Percentiles rank a stretch among this genome's conserved stretches.
Evolutionary conservation across 805 yeast genomes (phyloP).

Genomic region (Kregervanrija fluxuum): DNA sequence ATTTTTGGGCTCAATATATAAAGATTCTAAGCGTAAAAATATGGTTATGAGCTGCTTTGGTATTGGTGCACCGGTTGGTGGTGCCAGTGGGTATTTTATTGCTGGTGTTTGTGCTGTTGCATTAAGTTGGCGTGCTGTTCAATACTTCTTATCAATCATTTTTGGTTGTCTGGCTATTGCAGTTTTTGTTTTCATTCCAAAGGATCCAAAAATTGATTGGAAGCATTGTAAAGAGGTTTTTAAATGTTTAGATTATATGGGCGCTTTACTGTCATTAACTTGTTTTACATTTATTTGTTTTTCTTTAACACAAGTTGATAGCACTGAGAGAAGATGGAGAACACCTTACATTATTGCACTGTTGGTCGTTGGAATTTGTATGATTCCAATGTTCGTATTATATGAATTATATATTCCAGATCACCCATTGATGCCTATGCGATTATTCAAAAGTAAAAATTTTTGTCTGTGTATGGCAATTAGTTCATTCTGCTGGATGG

Average conservation of each 20-base stretch:
- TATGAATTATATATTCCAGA: slow-evolving; percentile 34
- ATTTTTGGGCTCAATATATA: slow-evolving; percentile 34
- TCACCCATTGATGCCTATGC: slow-evolving; percentile 43
- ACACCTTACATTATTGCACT: slow-evolving; percentile 40
- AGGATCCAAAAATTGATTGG: slow-evolving; percentile 26
- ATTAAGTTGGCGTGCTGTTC: slow-evolving; percentile 35
- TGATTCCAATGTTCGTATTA: slow-evolving; percentile 28
- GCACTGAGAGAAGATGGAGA: slow-evolving; percentile 35
- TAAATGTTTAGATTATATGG: slow-evolving; percentile 32
- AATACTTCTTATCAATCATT: slow-evolving; percentile 34
- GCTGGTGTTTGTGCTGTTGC: slow-evolving; percentile 38
- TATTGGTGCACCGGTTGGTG: slow-evolving; percentile 44
- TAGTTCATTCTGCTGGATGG: slow-evolving; percentile 34
- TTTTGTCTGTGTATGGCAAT: slow-evolving; percentile 34
- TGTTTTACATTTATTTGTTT: slow-evolving; percentile 37
- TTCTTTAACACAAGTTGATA: slow-evolving; percentile 37
- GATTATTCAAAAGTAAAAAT: slow-evolving; percentile 32
- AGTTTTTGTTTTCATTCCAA: slow-evolving; percentile 28
- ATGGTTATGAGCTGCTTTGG: slow-evolving; percentile 35
- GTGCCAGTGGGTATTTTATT: slow-evolving; percentile 33
- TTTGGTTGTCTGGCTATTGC: slow-evolving; percentile 21
- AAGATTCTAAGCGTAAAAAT: slow-evolving; percentile 33
- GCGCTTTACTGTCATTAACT: slow-evolving; percentile 33
- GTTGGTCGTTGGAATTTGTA: slow-evolving; percentile 31
- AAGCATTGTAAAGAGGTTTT: slow-evolving; percentile 19